Evolutionary conservation across 495 filamentous ascomycete genomes (phyloP), one percentile per base, ranked within the genome.

Genomic region (Lindgomyces ingoldianus): DNA sequence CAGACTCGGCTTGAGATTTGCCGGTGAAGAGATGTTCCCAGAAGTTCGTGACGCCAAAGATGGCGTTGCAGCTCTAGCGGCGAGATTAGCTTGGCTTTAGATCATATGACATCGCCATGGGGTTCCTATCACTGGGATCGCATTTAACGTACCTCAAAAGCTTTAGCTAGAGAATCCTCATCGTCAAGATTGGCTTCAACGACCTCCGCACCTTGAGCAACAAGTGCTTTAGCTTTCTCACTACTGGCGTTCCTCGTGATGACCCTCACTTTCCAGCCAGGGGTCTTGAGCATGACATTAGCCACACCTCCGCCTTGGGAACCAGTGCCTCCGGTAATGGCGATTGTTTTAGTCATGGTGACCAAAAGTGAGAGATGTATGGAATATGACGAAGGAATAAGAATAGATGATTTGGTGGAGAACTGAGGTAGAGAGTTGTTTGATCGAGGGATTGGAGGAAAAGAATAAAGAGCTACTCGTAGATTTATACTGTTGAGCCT

Each of bases 21-120:
- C 36, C 64, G 21, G 49, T 56, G 61, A 56, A 33, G 21, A 67
- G 59, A 25, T 62, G 55, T 21, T 67, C 64, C 56, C 62, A 70
- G 50, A 61, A 70, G 57, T 65, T 49, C 1, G 74, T 69, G 18
- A 71, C 70, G 26, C 44, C 69, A 36, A 62, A 71, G 65, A 71
- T 59, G 24, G 53, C 64, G 41, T 63, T 1, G 16, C 49, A 58
- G 44, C 65, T 62, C 47, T 72, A 36, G 4, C 1, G 22, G 46
- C 19, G 53, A 24, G 14, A 42, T 54, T 4, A n/a, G 19, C 22
- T n/a, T n/a, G n/a, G n/a, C n/a, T n/a, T n/a, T n/a, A n/a, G n/a
- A n/a, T n/a, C n/a, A n/a, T n/a, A n/a, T n/a, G n/a, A n/a, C n/a
- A n/a, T n/a, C n/a, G n/a, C n/a, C n/a, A n/a, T n/a, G n/a, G n/a